These are phyloP conservation scores for Filobasidium wieringae DNA, from an alignment of 768 basidiomycete species.

Conservation along the genomic window DNA sequence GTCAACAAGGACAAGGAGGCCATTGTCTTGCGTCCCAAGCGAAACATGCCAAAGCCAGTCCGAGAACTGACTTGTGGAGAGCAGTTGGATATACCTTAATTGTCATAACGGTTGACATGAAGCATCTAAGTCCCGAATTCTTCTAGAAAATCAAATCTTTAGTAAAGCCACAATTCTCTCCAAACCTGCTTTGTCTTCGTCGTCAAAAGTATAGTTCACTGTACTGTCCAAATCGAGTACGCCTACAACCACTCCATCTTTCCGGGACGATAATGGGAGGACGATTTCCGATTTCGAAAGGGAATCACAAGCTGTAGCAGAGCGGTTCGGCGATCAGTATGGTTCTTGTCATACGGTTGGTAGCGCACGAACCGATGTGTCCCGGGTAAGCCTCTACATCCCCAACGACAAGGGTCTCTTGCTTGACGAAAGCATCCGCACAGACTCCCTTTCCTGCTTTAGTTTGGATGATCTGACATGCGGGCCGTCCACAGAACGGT, in stretches of 20 bases:
- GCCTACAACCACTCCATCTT: slow-evolving; percentile 34
- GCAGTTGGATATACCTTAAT: too few species aligned
- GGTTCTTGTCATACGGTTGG: neutral
- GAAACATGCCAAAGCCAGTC: too few species aligned
- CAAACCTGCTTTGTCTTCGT: slow-evolving; percentile 64
- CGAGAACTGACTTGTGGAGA: too few species aligned
- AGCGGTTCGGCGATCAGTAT: neutral
- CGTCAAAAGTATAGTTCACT: slow-evolving; percentile 55
- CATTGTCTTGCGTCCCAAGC: too few species aligned
- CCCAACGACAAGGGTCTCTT: slow-evolving; percentile 53
- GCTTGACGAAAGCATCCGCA: slow-evolving; percentile 58
- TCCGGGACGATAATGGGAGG: slow-evolving; percentile 51
- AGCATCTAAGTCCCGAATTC: too few species aligned
- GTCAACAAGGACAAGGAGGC: too few species aligned
- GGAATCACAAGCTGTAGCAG: slow-evolving; percentile 57
- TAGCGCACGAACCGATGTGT: slow-evolving; percentile 53
- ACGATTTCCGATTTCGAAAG: slow-evolving; percentile 86
- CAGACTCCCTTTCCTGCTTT: slow-evolving; percentile 65
- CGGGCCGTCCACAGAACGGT: slow-evolving; percentile 83
- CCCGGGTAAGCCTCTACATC: slow-evolving; percentile 75
- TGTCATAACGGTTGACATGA: too few species aligned
- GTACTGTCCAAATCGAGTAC: slow-evolving; percentile 79
- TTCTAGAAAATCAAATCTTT: neutral
- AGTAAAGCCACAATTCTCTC: slow-evolving; percentile 48
- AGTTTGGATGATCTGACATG: slow-evolving; percentile 66